A percentile compares a stretch with the other conserved stretches of the same genome.
Conservation (phyloP, 257 asterid genomes). For the Verbena officinalis region DNA sequence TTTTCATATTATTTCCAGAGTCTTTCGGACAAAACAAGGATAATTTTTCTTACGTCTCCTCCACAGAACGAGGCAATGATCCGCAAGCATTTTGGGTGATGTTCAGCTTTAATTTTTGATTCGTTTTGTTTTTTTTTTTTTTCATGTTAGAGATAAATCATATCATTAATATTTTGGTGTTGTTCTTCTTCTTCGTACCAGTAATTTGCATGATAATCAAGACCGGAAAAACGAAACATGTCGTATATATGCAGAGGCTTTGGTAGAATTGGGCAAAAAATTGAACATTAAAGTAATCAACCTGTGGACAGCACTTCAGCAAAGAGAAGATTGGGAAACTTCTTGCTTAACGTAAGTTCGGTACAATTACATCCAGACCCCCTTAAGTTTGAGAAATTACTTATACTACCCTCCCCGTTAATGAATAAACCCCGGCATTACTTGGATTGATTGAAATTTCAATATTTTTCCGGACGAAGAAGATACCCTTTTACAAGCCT, state of each 20-base stretch:
- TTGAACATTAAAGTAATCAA: conserved; percentile 56
- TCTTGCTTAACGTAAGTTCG: conserved; percentile 63
- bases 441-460: too few species aligned
- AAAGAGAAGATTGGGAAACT: conserved; percentile 66
- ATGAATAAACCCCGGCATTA: too few species aligned
- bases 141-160: conserved; percentile 8
- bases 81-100: conserved; percentile 49
- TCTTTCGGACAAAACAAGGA: conserved; percentile 55
- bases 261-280: conserved; percentile 51
- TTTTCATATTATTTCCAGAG: conserved; percentile 42
- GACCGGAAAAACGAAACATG: conserved; percentile 60
- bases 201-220: conserved; percentile 44
- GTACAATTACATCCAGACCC: not conserved
- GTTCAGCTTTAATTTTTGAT: not conserved
- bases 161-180: not conserved
- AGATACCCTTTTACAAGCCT: not conserved
- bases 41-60: conserved; percentile 65
- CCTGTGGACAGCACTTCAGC: conserved; percentile 74
- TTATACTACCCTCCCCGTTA: too few species aligned
- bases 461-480: too few species aligned
- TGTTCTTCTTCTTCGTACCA: conserved; percentile 25
- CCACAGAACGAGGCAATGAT: conserved; percentile 59
- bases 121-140: too few species aligned
- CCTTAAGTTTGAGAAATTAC: too few species aligned
- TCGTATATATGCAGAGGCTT: conserved; percentile 67